A percentile compares a stretch with the other conserved stretches of the same genome.
phyloP scores from a whole-genome alignment of 2,329 filamentous ascomycete genomes.

The Domatiomyces catenatus region DNA sequence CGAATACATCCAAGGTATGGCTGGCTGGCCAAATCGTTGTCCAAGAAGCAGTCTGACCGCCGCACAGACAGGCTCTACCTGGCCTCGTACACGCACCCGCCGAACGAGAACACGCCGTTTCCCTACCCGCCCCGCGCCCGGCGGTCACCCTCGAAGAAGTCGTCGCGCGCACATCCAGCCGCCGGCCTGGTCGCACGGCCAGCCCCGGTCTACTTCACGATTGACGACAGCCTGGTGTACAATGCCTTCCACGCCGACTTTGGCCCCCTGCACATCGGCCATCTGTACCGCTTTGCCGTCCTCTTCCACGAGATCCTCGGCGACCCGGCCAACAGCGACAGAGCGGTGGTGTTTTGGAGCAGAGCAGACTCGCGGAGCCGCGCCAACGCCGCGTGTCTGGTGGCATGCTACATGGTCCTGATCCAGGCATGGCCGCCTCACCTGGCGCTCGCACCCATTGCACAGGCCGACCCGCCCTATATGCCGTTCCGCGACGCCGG shows the following conservation, averaged over 20 bases:
- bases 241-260: slow-evolving; percentile 99
- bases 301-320: slow-evolving; percentile 91
- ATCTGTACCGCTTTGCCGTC: slow-evolving; percentile 90
- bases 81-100: slow-evolving; percentile 73
- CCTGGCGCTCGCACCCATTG: slow-evolving; percentile 83
- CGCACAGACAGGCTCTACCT: slow-evolving; percentile 76
- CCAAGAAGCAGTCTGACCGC: slow-evolving; percentile 21
- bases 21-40: slow-evolving; percentile 23
- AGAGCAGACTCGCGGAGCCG: slow-evolving; percentile 76
- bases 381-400: slow-evolving; percentile 79
- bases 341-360: slow-evolving; percentile 92
- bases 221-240: slow-evolving; percentile 84
- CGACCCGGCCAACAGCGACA: slow-evolving; percentile 74
- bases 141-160: slow-evolving; percentile 60
- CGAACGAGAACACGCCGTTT: slow-evolving; percentile 68
- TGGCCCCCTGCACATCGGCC: slow-evolving; percentile 90
- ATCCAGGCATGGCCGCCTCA: slow-evolving; percentile 97
- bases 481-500: slow-evolving; percentile 98
- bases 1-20: slow-evolving; percentile 79
- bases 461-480: slow-evolving; percentile 88
- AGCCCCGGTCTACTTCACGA: slow-evolving; percentile 84
- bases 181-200: slow-evolving; percentile 35
- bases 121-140: slow-evolving; percentile 54
- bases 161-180: slow-evolving; percentile 47
- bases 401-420: slow-evolving; percentile 97